Conservation (phyloP, 352 stramenopile genomes). For the Halophytophthora batemanensis region DNA sequence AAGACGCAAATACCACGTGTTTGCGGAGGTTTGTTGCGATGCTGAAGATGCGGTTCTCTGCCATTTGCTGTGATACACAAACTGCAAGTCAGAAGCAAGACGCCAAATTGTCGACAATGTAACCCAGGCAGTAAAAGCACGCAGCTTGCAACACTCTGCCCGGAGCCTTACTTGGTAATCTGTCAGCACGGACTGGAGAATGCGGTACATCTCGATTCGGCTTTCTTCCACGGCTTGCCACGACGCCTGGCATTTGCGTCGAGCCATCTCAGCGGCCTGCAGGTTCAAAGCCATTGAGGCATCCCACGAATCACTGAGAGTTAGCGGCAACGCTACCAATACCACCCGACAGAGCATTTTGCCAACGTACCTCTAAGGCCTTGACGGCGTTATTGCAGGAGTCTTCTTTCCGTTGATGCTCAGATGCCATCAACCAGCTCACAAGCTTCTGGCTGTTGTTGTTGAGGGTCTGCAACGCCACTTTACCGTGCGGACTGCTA, state of each 20-base stretch:
- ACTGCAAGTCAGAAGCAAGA: neutral
- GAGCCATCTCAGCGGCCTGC: slow-evolving; percentile 55
- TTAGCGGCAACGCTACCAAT: too few species aligned
- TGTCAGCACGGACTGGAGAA: slow-evolving; percentile 65
- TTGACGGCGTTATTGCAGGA: slow-evolving; percentile 55
- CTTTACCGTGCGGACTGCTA: slow-evolving; percentile 11
- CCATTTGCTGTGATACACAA: slow-evolving; percentile 52
- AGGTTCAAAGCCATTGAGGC: neutral
- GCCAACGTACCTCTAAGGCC: slow-evolving; percentile 42
- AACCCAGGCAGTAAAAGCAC: neutral
- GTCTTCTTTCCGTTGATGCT: slow-evolving; percentile 70
- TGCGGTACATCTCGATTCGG: slow-evolving; percentile 63
- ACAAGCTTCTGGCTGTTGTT: slow-evolving; percentile 75
- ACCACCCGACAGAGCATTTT: too few species aligned
- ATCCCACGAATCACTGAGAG: too few species aligned
- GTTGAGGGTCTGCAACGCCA: slow-evolving; percentile 36
- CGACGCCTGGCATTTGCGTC: slow-evolving; percentile 57
- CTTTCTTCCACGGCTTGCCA: slow-evolving; percentile 65
- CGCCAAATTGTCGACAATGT: neutral
- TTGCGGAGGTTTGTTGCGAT: slow-evolving; percentile 75
- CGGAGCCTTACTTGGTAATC: slow-evolving; percentile 70
- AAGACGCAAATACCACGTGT: slow-evolving; percentile 80
- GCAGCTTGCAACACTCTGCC: too few species aligned
- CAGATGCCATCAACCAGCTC: slow-evolving; percentile 69
- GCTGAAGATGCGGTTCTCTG: slow-evolving; percentile 68